Conservation (phyloP, 2,329 filamentous ascomycete species). For the Aspergillus carbonarius region DNA sequence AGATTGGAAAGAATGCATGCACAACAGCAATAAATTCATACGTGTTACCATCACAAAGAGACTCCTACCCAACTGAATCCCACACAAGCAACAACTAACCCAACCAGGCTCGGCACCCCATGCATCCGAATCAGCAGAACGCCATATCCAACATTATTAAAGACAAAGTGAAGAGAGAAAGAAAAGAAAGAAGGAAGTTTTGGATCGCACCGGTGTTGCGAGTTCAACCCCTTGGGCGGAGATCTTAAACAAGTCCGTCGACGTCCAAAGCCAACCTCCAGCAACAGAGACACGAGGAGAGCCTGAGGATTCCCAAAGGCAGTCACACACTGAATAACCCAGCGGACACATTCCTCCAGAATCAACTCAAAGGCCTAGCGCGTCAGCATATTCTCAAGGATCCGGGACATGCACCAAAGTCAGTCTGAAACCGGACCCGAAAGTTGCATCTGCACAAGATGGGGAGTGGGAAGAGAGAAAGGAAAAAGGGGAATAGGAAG, state of each 20-base stretch:
- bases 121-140: not conserved
- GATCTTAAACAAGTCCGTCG: not conserved
- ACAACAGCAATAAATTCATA: not conserved
- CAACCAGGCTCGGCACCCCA: not conserved
- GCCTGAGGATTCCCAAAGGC: not conserved
- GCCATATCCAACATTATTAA: conserved; percentile 1
- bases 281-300: not conserved
- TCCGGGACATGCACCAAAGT: conserved; percentile 21
- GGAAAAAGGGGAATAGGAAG: not conserved
- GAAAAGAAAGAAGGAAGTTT: not conserved
- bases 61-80: not conserved
- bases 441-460: not conserved
- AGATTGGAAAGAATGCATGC: not conserved
- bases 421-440: conserved; percentile 18
- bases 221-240: conserved; percentile 3
- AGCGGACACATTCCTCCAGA: not conserved
- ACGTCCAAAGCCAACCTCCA: conserved; percentile 8
- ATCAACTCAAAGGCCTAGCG: not conserved
- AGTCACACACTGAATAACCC: not conserved
- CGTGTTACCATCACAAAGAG: not conserved
- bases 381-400: not conserved
- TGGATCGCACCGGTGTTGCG: not conserved
- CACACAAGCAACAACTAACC: not conserved
- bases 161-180: not conserved
- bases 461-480: not conserved